These are phyloP conservation scores for Trichocladium antarcticum DNA, from an alignment of 495 filamentous ascomycete species.

Conservation along the genomic window DNA sequence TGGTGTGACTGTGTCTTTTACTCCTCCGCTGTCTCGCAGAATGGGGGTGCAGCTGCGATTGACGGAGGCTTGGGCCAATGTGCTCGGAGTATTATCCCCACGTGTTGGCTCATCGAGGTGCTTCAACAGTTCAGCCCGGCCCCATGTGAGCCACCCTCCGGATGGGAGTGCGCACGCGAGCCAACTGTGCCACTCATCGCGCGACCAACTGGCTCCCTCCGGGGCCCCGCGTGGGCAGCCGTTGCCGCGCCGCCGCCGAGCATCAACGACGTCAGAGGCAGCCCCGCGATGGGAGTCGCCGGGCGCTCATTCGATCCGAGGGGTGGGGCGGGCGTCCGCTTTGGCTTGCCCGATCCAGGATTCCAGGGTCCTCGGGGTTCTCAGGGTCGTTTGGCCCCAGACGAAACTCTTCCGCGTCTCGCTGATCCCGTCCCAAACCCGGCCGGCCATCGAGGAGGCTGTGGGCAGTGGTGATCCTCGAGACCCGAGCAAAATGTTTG, in stretches of 20 bases:
- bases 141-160: conserved; percentile 8
- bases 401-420: neutral
- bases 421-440: neutral
- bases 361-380: neutral
- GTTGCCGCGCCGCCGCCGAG: neutral
- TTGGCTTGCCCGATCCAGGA: neutral
- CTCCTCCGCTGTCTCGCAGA: too few species aligned
- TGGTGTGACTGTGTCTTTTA: too few species aligned
- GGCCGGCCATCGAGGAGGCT: neutral
- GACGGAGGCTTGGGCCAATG: too few species aligned
- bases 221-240: neutral
- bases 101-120: conserved; percentile 16
- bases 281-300: neutral
- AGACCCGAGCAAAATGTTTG: too few species aligned
- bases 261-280: neutral
- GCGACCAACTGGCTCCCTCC: too few species aligned
- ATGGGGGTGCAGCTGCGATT: too few species aligned
- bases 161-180: neutral
- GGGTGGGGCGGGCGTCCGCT: neutral
- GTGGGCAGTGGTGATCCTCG: neutral
- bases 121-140: neutral
- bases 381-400: neutral
- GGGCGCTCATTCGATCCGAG: too few species aligned
- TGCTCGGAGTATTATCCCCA: conserved; percentile 20
- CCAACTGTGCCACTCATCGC: neutral